Evolutionary conservation across 345 rosid genomes (phyloP).

Genomic region (Gossypium sturtianum): DNA sequence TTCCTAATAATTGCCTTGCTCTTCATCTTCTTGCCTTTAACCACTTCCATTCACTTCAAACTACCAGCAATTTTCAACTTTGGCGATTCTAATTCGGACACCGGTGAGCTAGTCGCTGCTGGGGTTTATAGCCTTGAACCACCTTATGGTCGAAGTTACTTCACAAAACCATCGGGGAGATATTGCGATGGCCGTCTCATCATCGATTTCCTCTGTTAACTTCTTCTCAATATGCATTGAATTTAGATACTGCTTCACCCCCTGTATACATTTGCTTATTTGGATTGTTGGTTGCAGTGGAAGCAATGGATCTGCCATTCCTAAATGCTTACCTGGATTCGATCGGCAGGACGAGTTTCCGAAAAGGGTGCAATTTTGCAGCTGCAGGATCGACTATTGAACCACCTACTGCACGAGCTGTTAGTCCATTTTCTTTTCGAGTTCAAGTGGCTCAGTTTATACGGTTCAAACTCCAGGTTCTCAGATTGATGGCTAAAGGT

Average conservation of each 20-base stretch:
- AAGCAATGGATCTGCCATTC: constrained; percentile 85
- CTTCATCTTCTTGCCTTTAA: constrained; percentile 30
- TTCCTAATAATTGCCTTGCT: constrained; percentile 26
- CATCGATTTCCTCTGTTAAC: constrained; percentile 69
- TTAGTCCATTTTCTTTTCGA: constrained; percentile 75
- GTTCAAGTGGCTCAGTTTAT: constrained; percentile 80
- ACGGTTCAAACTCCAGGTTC: constrained; percentile 62
- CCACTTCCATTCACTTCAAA: constrained; percentile 40
- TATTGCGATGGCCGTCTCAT: constrained; percentile 83
- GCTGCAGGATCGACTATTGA: constrained; percentile 81
- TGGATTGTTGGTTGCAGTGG: constrained; percentile 46
- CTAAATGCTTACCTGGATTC: constrained; percentile 86
- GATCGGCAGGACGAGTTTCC: constrained; percentile 69
- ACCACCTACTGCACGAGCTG: constrained; percentile 63
- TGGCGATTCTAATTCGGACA: constrained; percentile 91
- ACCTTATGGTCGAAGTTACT: constrained; percentile 66
- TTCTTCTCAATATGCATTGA: not conserved
- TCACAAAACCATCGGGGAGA: constrained; percentile 64
- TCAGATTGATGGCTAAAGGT: constrained; percentile 59
- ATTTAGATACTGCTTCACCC: not conserved
- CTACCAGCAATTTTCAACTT: constrained; percentile 76
- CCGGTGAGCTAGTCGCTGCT: constrained; percentile 65
- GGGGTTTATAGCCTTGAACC: constrained; percentile 53
- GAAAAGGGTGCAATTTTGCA: constrained; percentile 82
- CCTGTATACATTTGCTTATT: not conserved